Percentiles rank a stretch among this genome's conserved stretches.
Conservation (phyloP, 225 moss, liverwort and hornwort species). For the Asterella californica region DNA sequence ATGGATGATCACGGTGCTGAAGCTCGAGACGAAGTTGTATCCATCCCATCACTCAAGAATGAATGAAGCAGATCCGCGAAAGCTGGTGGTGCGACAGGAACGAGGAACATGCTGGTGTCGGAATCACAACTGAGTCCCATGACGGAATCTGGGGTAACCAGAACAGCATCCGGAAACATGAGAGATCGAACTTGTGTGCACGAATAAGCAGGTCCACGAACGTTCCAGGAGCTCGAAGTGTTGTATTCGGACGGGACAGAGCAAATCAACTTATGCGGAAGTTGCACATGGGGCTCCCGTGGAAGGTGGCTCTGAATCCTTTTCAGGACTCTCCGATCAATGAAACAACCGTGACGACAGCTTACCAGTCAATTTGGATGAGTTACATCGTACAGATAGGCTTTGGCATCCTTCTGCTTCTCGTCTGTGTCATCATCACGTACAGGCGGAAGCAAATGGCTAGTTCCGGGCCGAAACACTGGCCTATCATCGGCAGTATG, state of each 20-base stretch:
- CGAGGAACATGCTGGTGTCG: no score
- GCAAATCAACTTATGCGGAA: not conserved
- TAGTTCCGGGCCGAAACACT: constrained; percentile 13
- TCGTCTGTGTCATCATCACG: not conserved
- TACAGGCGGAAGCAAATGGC: constrained; percentile 4
- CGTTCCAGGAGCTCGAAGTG: not conserved
- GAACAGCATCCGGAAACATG: not conserved
- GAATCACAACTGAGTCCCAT: no score
- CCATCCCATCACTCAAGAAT: no score
- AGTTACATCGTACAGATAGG: not conserved
- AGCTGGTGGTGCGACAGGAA: no score
- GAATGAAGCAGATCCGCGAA: no score
- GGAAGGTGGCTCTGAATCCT: not conserved
- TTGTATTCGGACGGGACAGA: not conserved
- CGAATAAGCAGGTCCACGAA: not conserved
- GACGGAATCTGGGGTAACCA: not conserved
- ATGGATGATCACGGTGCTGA: no score
- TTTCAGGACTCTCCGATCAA: not conserved
- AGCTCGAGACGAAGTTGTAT: no score
- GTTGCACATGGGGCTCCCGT: not conserved
- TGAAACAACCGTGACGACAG: not conserved
- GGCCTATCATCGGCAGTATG: constrained; percentile 25
- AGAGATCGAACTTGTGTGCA: not conserved
- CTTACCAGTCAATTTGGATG: not conserved
- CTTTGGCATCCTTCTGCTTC: not conserved